Evolutionary conservation across 306 rosid species (phyloP).

Genomic region (Mimosa pudica): DNA sequence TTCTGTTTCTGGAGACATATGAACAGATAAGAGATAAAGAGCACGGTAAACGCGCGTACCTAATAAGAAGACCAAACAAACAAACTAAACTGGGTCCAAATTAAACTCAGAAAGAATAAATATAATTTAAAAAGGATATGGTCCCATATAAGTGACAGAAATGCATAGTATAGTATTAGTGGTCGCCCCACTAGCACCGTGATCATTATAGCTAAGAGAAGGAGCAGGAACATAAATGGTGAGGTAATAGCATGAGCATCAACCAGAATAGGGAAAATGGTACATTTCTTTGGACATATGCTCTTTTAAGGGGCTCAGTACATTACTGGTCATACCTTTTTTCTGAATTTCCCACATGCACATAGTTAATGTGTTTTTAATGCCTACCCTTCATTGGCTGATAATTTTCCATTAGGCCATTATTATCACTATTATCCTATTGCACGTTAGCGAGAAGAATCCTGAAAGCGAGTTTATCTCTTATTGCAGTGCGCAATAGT

Average conservation of each 20-base stretch:
- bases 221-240: background rate
- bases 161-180: background rate
- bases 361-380: background rate
- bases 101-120: background rate
- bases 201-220: background rate
- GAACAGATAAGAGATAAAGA: background rate
- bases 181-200: background rate
- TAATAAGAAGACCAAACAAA: background rate
- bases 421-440: background rate
- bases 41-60: background rate
- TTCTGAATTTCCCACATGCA: background rate
- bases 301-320: background rate
- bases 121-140: background rate
- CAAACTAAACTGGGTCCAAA: slow-evolving; percentile 3
- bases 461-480: background rate
- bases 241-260: background rate
- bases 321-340: background rate
- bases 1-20: background rate
- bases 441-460: background rate
- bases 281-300: slow-evolving; percentile 11
- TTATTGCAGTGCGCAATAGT: background rate
- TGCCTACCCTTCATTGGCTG: background rate
- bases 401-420: background rate
- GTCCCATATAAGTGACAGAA: background rate
- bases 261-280: background rate